Evolutionary conservation across 1,284 basidiomycete genomes (phyloP).

Genomic region (Anthracocystis walkeri): DNA sequence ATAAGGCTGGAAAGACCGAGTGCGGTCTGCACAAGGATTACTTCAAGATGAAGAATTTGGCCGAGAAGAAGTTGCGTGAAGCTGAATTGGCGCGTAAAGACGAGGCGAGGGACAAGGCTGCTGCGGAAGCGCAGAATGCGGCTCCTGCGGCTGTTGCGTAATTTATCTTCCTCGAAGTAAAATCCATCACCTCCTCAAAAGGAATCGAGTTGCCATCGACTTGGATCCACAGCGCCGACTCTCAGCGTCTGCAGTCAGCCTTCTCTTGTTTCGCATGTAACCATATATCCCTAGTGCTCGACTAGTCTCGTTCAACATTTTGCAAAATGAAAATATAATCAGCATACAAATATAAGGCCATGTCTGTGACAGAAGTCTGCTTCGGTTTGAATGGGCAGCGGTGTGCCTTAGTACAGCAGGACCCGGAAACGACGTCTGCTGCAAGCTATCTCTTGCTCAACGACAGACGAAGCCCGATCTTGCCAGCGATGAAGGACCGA

Average conservation of each 20-base stretch:
- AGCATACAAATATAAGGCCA: background rate
- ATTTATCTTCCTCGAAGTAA: no score
- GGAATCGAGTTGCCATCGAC: background rate
- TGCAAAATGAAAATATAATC: background rate
- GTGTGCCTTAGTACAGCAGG: no score
- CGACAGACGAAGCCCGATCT: background rate
- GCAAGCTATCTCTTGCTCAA: background rate
- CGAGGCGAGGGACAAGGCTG: slow-evolving; percentile 44
- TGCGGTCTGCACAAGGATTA: slow-evolving; percentile 83
- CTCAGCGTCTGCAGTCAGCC: background rate
- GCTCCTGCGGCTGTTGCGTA: slow-evolving; percentile 8
- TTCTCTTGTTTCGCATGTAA: slow-evolving; percentile 27
- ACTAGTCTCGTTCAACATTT: slow-evolving; percentile 1
- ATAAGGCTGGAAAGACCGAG: slow-evolving; percentile 86
- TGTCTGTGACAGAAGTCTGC: background rate
- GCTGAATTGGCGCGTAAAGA: slow-evolving; percentile 62
- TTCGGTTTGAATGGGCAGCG: no score
- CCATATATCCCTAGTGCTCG: slow-evolving; percentile 22
- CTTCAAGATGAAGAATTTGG: slow-evolving; percentile 65
- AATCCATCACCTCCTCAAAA: slow-evolving; percentile 7
- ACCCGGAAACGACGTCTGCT: no score
- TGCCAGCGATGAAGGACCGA: background rate
- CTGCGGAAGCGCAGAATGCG: slow-evolving; percentile 7
- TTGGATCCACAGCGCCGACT: background rate
- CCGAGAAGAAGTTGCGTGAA: slow-evolving; percentile 64